Base-by-base conservation (phyloP, 306 rosid species). In the Prunus davidiana region DNA sequence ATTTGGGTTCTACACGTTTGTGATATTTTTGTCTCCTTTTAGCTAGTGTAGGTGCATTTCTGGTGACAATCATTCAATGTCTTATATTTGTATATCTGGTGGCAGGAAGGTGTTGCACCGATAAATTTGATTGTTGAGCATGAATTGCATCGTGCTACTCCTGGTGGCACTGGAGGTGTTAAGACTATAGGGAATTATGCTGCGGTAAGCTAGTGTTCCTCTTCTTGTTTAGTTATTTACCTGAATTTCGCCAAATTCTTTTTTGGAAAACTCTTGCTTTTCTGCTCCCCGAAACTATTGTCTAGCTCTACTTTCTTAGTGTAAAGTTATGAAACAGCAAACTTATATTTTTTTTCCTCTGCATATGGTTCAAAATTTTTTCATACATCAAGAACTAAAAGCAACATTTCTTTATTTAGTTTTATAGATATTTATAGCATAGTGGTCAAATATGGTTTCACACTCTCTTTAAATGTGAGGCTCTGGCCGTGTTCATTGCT, bases 151-250 rank as follows among this genome's bases (percentile, higher is more conserved):
- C 99, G 99, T 74, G 99, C 99, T 77, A 87, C 96, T 84, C 97
- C 97, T 49, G 97, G 99, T 78, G 99, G 99, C 57, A 95, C 99
- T 63, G 99, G 99, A 83, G 93, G 97, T 64, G 99, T 95, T 77
- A 95, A 95, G 87, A 95, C 99, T 69, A 95, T 95, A 13, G 99
- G 99, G 51, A 95, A 95, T 86, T 95, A 95, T 87, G 99, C 99
- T 13, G 97, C 97, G 2, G 99, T 95, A 89, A 90, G 97, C 63
- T 63, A 43, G 50, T 74, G 58, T 50, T 57, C 13, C 76, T 64
- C 24, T 14, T 49, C 18, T 76, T 80, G 28, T 41, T 20, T 68
- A 20, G 30, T 41, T 72, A 19, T 80, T 64, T 82, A 65, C 32
- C 20, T 51, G 22, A 45, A 16, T 20, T 63, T 6, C 27, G 43